Evolutionary conservation across 2,329 filamentous ascomycete species (phyloP), one percentile per base, ranked within the genome.

Genomic region (Epichloe bromicola): DNA sequence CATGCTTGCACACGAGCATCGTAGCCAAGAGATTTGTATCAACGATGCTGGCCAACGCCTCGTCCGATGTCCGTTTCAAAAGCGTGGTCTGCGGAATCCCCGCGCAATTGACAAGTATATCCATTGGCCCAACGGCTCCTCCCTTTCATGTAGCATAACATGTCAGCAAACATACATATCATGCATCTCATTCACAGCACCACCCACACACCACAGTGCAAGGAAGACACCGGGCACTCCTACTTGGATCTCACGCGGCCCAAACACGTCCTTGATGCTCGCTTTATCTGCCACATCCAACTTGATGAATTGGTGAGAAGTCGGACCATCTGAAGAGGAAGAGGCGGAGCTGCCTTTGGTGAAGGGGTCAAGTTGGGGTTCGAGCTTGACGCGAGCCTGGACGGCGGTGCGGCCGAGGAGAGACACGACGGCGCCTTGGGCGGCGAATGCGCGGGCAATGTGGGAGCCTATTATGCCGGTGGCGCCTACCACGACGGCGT

Each of bases 71-170:
- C 10, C 73, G 70, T 43, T 79, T 68, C n/a, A 93, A 73, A 1
- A 88, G 70, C 0, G 74, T 77, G 12, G 74, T 75, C 57, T 88
- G 81, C 0, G 83, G 74, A 20, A 89, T 72, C 10, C 88, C 89
- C 0, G 88, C 88, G 26, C 86, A 85, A 61, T 95, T 94, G 56
- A 95, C 75, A 1, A 95, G 75, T 33, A 91, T 71, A 59, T 79
- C 73, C 8, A 71, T 57, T 8, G 62, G 59, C 0, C 67, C 67
- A 37, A 69, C 61, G 38, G 52, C 34, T 12, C 41, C 26, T 34
- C 44, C 15, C 46, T 23, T 2, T 48, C 20, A 20, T 48, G 20
- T 14, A 36, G 43, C 11, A 36, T 12, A 3, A 38, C 36, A n/a
- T n/a, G 15, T n/a, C 14, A 14, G 36, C 36, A n/a, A 14, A n/a